Percentiles rank a stretch among this genome's conserved stretches.
Evolutionary conservation across 2,329 filamentous ascomycete genomes (phyloP).

Genomic region (Epichloe sp.): DNA sequence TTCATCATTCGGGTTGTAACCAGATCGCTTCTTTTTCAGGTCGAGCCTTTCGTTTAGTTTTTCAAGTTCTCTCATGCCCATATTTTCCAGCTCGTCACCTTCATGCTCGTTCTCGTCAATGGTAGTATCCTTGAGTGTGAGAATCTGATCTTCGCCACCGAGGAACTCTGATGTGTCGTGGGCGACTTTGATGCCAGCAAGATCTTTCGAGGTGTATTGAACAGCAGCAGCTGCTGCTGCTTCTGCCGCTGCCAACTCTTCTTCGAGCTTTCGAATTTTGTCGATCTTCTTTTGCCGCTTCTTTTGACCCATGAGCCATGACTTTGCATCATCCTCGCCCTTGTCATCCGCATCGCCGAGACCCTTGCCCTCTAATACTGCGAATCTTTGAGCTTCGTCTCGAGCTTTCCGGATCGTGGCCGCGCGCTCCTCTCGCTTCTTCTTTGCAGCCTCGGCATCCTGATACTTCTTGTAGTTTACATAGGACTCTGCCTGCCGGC

Average conservation of each 20-base stretch:
- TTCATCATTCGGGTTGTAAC: slow-evolving; percentile 72
- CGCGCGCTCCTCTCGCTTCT: slow-evolving; percentile 65
- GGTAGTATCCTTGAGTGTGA: slow-evolving; percentile 87
- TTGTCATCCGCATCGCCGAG: slow-evolving; percentile 62
- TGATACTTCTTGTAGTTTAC: slow-evolving; percentile 56
- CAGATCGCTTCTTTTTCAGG: slow-evolving; percentile 77
- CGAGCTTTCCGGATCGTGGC: slow-evolving; percentile 77
- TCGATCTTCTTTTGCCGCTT: slow-evolving; percentile 89
- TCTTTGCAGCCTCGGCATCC: slow-evolving; percentile 65
- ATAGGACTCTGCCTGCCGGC: slow-evolving; percentile 56
- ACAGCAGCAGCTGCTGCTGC: slow-evolving; percentile 46
- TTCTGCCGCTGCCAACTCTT: slow-evolving; percentile 68
- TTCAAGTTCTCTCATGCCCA: slow-evolving; percentile 59
- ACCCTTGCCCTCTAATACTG: slow-evolving; percentile 68
- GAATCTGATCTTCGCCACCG: slow-evolving; percentile 72
- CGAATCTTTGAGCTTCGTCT: slow-evolving; percentile 65
- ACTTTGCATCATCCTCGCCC: slow-evolving; percentile 60
- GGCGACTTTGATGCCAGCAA: slow-evolving; percentile 82
- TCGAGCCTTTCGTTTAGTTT: slow-evolving; percentile 63
- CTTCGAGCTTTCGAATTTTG: slow-evolving; percentile 56
- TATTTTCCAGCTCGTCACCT: slow-evolving; percentile 79
- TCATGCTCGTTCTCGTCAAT: slow-evolving; percentile 75
- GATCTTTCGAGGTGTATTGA: slow-evolving; percentile 71
- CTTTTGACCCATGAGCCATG: slow-evolving; percentile 82
- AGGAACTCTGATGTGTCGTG: slow-evolving; percentile 76